phyloP scores from a whole-genome alignment of 306 rosid species.

The Acacia crassicarpa region DNA sequence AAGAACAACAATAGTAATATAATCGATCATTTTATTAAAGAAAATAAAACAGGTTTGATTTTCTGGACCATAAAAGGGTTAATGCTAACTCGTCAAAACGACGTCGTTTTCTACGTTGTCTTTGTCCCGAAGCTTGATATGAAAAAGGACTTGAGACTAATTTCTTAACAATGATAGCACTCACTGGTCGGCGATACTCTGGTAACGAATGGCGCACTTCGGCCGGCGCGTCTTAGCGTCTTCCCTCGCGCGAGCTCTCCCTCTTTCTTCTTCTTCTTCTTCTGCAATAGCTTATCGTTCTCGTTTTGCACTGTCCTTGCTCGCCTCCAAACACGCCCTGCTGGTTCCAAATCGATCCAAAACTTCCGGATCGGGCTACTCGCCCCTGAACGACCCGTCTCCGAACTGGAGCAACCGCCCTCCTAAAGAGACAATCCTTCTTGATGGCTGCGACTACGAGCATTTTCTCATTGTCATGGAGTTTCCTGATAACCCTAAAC shows the following conservation, averaged over 20 bases:
- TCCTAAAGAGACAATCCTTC: conserved; percentile 90
- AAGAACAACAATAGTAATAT: no score
- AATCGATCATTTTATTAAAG: no score
- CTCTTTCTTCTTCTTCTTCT: conserved; percentile 31
- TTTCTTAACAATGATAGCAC: background rate
- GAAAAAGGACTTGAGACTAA: background rate
- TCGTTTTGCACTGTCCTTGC: conserved; percentile 49
- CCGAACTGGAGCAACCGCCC: conserved; percentile 97
- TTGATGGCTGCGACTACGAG: conserved; percentile 95
- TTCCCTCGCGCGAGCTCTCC: conserved; percentile 40
- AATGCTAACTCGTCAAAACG: background rate
- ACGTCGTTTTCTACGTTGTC: background rate
- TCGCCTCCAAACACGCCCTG: conserved; percentile 37
- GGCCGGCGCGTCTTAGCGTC: conserved; percentile 65
- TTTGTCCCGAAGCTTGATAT: background rate
- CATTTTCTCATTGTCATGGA: conserved; percentile 95
- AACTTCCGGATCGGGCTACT: conserved; percentile 78
- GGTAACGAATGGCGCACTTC: conserved; percentile 56
- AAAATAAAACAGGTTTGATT: no score
- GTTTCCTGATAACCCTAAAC: conserved; percentile 66
- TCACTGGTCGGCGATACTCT: background rate
- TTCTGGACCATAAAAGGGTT: no score
- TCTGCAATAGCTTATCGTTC: conserved; percentile 25
- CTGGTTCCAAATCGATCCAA: conserved; percentile 44
- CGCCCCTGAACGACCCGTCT: conserved; percentile 85